phyloP scores from a whole-genome alignment of 148 eudicot genomes.

The Silene latifolia region DNA sequence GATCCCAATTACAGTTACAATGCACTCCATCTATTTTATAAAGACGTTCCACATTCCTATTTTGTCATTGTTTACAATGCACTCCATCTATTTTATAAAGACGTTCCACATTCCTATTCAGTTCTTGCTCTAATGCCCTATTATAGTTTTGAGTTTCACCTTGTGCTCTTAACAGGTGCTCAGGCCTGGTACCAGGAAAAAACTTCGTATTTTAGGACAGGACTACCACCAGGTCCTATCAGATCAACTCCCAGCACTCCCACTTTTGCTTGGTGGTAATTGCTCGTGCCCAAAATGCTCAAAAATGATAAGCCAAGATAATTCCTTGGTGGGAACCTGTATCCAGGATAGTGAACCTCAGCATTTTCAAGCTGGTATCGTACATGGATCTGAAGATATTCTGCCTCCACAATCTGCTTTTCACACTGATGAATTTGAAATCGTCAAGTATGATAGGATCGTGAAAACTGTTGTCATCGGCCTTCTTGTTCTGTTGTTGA shows the following conservation, averaged over 20 bases:
- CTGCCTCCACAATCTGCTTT: conserved; percentile 10
- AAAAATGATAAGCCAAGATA: conserved; percentile 2
- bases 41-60: too few relatives aligned
- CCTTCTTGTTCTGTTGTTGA: conserved; percentile 27
- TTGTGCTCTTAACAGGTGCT: conserved; percentile 42
- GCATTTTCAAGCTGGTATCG: conserved; percentile 13
- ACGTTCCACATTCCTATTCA: too few relatives aligned
- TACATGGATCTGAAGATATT: conserved; percentile 5
- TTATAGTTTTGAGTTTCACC: neutral
- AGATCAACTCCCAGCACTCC: conserved; percentile 39
- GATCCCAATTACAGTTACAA: too few relatives aligned
- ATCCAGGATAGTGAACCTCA: conserved; percentile 8
- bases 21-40: too few relatives aligned
- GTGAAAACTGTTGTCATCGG: conserved; percentile 31
- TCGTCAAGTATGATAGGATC: conserved; percentile 23
- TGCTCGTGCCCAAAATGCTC: conserved; percentile 53
- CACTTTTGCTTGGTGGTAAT: conserved; percentile 53
- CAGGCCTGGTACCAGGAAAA: conserved; percentile 51
- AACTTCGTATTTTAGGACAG: conserved; percentile 42
- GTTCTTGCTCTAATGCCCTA: too few relatives aligned
- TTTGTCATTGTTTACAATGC: too few relatives aligned
- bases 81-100: too few relatives aligned
- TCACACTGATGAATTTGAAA: conserved; percentile 18
- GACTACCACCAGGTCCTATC: conserved; percentile 42
- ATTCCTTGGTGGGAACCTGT: conserved; percentile 17